Evolutionary conservation across 495 filamentous ascomycete genomes (phyloP).

Genomic region (Penicillium canariense): DNA sequence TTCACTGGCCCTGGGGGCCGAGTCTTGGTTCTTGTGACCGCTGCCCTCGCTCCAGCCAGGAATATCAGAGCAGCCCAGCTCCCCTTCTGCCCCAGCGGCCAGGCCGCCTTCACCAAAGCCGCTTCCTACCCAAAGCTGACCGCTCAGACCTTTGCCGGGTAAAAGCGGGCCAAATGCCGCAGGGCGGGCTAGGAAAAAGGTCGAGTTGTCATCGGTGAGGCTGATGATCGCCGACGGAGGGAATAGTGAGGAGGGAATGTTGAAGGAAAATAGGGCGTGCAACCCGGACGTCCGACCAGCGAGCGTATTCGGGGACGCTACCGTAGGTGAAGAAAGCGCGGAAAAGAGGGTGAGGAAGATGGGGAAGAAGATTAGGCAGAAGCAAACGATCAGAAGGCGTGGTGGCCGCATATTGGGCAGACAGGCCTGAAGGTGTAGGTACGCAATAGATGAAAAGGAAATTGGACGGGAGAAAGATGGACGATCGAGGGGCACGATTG

Average conservation of each 20-base stretch:
- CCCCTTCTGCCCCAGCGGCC: constrained; percentile 61
- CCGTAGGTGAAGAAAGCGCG: constrained; percentile 41
- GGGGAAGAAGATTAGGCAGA: constrained; percentile 54
- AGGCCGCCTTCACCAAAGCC: constrained; percentile 76
- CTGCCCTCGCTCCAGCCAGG: constrained; percentile 75
- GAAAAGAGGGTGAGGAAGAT: constrained; percentile 53
- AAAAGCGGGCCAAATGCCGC: constrained; percentile 88
- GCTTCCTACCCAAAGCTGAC: constrained; percentile 85
- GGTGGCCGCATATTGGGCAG: constrained; percentile 53
- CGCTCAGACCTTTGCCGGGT: constrained; percentile 71
- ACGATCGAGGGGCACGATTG: constrained; percentile 12
- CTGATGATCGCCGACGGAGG: constrained; percentile 93
- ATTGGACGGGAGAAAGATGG: constrained; percentile 1
- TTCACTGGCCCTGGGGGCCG: constrained; percentile 25
- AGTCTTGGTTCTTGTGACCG: constrained; percentile 32
- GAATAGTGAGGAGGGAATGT: constrained; percentile 74
- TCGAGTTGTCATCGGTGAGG: constrained; percentile 95
- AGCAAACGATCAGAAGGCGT: constrained; percentile 50
- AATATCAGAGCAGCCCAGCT: constrained; percentile 98
- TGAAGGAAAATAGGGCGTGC: constrained; percentile 60
- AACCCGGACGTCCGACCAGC: constrained; percentile 45
- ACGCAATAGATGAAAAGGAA: not conserved
- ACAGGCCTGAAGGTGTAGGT: not conserved
- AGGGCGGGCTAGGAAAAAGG: constrained; percentile 89
- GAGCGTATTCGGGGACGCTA: constrained; percentile 40